phyloP scores from a whole-genome alignment of 768 basidiomycete species.

The Lenzites betulinus region DNA sequence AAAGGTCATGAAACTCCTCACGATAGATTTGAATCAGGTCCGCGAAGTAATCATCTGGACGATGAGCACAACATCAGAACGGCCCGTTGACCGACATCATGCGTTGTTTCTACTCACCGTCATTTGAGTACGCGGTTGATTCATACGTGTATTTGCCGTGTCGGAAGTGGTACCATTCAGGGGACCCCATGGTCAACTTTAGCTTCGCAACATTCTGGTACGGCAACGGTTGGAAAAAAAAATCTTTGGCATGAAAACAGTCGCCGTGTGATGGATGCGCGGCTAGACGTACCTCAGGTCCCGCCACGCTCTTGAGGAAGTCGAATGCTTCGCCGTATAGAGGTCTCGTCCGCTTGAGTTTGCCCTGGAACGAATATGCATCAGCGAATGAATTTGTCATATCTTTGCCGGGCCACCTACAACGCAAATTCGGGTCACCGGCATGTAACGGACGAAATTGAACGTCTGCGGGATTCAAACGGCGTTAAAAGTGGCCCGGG shows the following conservation, averaged over 20 bases:
- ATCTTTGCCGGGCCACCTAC: not conserved
- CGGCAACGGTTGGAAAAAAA: not conserved
- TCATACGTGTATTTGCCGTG: slow-evolving; percentile 65
- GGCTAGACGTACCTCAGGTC: slow-evolving; percentile 45
- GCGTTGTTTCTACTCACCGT: slow-evolving; percentile 40
- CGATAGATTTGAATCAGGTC: slow-evolving; percentile 48
- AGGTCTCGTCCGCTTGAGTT: slow-evolving; percentile 56
- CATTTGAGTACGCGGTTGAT: slow-evolving; percentile 55
- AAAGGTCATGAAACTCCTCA: slow-evolving; percentile 45
- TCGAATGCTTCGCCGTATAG: slow-evolving; percentile 66
- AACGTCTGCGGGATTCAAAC: slow-evolving; percentile 17
- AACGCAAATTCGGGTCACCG: slow-evolving; percentile 8
- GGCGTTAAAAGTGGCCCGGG: slow-evolving; percentile 16
- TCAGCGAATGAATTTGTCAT: not conserved
- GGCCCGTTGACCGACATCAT: not conserved
- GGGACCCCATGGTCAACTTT: slow-evolving; percentile 71
- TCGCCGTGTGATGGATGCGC: not conserved
- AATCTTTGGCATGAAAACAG: not conserved
- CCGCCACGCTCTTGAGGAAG: slow-evolving; percentile 55
- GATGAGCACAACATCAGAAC: not conserved
- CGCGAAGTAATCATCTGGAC: slow-evolving; percentile 44
- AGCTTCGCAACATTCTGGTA: slow-evolving; percentile 53
- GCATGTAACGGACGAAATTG: slow-evolving; percentile 27
- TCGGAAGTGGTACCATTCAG: slow-evolving; percentile 69
- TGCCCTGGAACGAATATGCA: slow-evolving; percentile 43